These are phyloP conservation scores for Neocallimastix lanati DNA, from an alignment of 192 early-diverging fungal species.

Conservation along the genomic window DNA sequence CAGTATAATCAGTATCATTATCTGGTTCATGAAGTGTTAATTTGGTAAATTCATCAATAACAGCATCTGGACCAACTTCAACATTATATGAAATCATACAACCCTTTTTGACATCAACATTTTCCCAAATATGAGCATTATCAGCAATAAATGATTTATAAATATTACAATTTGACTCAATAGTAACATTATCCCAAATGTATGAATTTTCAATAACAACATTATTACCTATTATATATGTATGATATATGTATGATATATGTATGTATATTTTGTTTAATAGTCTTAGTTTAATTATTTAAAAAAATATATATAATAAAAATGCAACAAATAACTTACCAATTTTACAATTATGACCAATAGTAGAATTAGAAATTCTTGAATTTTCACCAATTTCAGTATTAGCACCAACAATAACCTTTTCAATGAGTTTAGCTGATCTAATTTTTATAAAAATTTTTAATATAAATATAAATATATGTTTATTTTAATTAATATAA, in stretches of 20 bases:
- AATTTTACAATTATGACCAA: conserved; percentile 68
- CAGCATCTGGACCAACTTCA: conserved; percentile 51
- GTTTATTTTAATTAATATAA: too few species aligned
- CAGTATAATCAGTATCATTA: conserved; percentile 17
- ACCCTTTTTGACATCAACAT: conserved; percentile 48
- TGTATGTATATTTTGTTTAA: too few species aligned
- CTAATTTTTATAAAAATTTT: conserved; percentile 7
- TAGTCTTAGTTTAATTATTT: too few species aligned
- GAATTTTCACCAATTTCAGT: conserved; percentile 58
- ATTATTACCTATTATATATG: conserved; percentile 26
- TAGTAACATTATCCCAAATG: conserved; percentile 61
- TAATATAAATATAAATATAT: too few species aligned
- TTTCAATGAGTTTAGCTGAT: conserved; percentile 40
- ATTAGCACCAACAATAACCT: conserved; percentile 64
- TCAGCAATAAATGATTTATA: conserved; percentile 56
- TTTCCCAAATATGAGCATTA: conserved; percentile 40
- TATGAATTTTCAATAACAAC: conserved; percentile 65
- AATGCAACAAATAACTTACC: too few species aligned
- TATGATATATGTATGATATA: too few species aligned
- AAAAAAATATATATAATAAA: too few species aligned
- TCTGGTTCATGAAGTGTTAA: conserved; percentile 23
- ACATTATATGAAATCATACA: conserved; percentile 43
- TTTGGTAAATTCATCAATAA: conserved; percentile 42
- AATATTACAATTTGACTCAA: conserved; percentile 50
- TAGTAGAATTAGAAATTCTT: conserved; percentile 52